phyloP scores from a whole-genome alignment of 495 filamentous ascomycete species.

The Xylona heveae region DNA sequence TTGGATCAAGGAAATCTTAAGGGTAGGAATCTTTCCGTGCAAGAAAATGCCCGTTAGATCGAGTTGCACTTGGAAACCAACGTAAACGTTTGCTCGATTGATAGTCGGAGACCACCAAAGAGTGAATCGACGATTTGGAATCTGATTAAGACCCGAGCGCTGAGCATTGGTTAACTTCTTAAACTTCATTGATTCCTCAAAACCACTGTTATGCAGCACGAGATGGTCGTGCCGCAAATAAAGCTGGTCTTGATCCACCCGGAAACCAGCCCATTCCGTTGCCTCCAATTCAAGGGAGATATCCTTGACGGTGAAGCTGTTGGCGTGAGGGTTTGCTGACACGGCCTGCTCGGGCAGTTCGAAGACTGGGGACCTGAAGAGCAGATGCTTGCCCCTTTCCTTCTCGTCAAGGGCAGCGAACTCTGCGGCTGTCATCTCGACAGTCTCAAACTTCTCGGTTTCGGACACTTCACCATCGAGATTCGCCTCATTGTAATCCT shows the following conservation, averaged over 20 bases:
- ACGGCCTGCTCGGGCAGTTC: constrained; percentile 6
- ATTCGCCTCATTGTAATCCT: constrained; percentile 2
- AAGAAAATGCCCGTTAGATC: constrained; percentile 99
- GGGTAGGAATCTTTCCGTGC: constrained; percentile 95
- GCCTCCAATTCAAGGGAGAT: constrained; percentile 18
- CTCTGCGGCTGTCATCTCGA: constrained; percentile 21
- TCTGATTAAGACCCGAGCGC: constrained; percentile 95
- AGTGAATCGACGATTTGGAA: constrained; percentile 97
- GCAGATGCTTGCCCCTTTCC: constrained; percentile 13
- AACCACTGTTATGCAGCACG: constrained; percentile 30
- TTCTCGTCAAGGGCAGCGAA: constrained; percentile 16
- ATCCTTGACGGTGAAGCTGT: constrained; percentile 18
- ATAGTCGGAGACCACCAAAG: constrained; percentile 93
- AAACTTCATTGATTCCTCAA: constrained; percentile 88
- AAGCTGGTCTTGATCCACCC: constrained; percentile 26
- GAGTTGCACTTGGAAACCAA: constrained; percentile 97
- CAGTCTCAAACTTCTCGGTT: constrained; percentile 13
- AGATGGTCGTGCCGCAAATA: constrained; percentile 26
- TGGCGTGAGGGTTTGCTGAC: constrained; percentile 7
- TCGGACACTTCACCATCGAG: constrained; percentile 5
- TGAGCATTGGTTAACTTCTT: constrained; percentile 99
- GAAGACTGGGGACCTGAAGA: constrained; percentile 11
- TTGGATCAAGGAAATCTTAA: constrained; percentile 97
- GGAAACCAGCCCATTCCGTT: constrained; percentile 22
- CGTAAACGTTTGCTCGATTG: constrained; percentile 60